These are phyloP conservation scores for Pseudophaeomoniella oleicola DNA, from an alignment of 2,329 filamentous ascomycete species.

Conservation along the genomic window DNA sequence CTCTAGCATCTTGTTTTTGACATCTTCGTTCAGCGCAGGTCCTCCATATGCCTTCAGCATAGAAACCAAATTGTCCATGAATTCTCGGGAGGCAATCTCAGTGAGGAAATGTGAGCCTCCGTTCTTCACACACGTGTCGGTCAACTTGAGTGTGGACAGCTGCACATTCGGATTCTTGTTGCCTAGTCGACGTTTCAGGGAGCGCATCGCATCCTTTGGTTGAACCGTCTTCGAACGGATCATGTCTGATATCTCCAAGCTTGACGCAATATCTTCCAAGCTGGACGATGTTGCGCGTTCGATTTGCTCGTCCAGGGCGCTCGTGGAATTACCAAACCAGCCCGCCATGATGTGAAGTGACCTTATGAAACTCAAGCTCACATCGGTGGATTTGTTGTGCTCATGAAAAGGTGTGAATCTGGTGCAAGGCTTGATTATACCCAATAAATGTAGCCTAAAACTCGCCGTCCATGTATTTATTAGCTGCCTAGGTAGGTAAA, in stretches of 20 bases:
- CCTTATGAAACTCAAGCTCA: too few species aligned
- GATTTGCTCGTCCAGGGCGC: slow-evolving; percentile 90
- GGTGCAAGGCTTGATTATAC: too few species aligned
- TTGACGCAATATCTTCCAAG: slow-evolving; percentile 90
- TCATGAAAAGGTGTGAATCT: too few species aligned
- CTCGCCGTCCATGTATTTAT: too few species aligned
- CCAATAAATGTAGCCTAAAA: too few species aligned
- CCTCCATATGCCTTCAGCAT: slow-evolving; percentile 66
- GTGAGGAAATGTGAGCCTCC: slow-evolving; percentile 87
- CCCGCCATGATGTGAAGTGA: slow-evolving; percentile 94
- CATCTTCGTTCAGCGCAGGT: slow-evolving; percentile 66
- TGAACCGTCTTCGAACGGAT: slow-evolving; percentile 96
- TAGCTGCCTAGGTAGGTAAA: too few species aligned
- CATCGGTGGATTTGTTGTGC: too few species aligned
- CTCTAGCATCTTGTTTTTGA: slow-evolving; percentile 81
- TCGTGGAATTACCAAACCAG: slow-evolving; percentile 87
- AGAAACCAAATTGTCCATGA: slow-evolving; percentile 93
- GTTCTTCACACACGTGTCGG: slow-evolving; percentile 97
- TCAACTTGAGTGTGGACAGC: slow-evolving; percentile 87
- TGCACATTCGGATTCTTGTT: slow-evolving; percentile 98
- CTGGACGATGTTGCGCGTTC: slow-evolving; percentile 90
- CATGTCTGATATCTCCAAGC: slow-evolving; percentile 94
- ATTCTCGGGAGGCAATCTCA: slow-evolving; percentile 92
- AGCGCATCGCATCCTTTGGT: slow-evolving; percentile 96
- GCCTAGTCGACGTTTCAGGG: slow-evolving; percentile 82